phyloP scores from a whole-genome alignment of 176 grass and related monocot species.

The Secale cereale region DNA sequence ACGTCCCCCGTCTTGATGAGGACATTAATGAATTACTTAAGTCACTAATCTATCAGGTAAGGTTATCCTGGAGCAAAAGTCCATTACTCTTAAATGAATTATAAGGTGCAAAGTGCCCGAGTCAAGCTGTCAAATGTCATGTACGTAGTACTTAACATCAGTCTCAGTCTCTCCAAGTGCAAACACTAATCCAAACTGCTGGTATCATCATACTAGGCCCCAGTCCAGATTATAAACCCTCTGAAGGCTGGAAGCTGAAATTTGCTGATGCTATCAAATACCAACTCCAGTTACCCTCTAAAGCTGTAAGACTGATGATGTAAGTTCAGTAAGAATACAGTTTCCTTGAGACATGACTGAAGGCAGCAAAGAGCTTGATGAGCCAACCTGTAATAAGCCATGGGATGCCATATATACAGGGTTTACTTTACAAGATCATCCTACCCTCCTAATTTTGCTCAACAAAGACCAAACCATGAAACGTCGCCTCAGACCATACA shows the following conservation, averaged over 20 bases:
- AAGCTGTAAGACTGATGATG: neutral
- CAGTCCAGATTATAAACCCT: neutral
- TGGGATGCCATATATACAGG: conserved; percentile 35
- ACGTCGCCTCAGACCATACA: conserved; percentile 10
- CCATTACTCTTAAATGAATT: neutral
- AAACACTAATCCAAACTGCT: neutral
- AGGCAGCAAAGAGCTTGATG: conserved; percentile 1
- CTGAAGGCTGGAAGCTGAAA: neutral
- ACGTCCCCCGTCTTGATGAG: neutral
- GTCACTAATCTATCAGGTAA: neutral
- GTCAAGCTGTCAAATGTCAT: neutral
- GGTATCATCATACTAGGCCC: neutral
- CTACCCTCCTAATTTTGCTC: conserved; percentile 33
- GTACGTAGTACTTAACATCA: neutral
- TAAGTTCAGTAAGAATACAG: neutral
- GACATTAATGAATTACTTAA: neutral
- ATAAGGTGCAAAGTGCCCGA: neutral
- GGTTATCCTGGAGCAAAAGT: neutral
- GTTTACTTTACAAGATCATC: conserved; percentile 44
- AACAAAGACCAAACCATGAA: conserved; percentile 30
- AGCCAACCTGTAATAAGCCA: conserved; percentile 23
- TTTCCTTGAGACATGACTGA: neutral
- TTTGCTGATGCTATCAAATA: neutral
- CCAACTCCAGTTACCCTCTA: neutral
- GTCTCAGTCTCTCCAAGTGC: neutral